phyloP scores from a whole-genome alignment of 345 rosid species.

The Acer negundo region DNA sequence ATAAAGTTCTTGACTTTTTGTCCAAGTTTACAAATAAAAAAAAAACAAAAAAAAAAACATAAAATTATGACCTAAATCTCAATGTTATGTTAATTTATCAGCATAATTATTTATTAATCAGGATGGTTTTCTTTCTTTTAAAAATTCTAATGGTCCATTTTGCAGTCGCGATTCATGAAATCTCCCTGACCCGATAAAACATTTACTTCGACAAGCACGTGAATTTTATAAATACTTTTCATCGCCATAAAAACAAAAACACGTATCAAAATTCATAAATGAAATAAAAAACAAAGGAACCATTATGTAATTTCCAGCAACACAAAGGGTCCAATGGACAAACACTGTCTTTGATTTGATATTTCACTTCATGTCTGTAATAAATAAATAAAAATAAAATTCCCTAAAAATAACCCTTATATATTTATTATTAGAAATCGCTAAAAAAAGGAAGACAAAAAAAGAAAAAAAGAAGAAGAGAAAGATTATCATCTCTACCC shows the following conservation, averaged over 20 bases:
- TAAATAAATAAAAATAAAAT: too few relatives aligned
- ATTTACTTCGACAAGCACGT: neutral
- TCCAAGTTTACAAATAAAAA: too few relatives aligned
- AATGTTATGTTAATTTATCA: too few relatives aligned
- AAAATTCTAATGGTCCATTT: neutral
- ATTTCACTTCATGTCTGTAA: neutral
- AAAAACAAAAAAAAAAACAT: too few relatives aligned
- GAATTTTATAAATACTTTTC: neutral
- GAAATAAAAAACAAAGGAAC: neutral
- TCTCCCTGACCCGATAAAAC: neutral
- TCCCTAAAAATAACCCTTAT: too few relatives aligned
- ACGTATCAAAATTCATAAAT: neutral
- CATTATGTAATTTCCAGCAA: neutral
- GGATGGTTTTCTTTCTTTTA: too few relatives aligned
- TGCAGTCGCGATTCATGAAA: neutral
- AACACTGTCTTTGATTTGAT: neutral
- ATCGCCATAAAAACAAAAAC: too few relatives aligned
- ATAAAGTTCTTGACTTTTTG: too few relatives aligned
- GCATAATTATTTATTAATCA: too few relatives aligned
- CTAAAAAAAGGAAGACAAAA: neutral
- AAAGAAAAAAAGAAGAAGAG: neutral
- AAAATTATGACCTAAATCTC: too few relatives aligned
- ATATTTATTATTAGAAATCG: neutral
- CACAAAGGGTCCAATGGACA: neutral
- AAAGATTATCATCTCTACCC: conserved; percentile 13